phyloP scores from a whole-genome alignment of 768 basidiomycete species.

The Leccinellum luteum region DNA sequence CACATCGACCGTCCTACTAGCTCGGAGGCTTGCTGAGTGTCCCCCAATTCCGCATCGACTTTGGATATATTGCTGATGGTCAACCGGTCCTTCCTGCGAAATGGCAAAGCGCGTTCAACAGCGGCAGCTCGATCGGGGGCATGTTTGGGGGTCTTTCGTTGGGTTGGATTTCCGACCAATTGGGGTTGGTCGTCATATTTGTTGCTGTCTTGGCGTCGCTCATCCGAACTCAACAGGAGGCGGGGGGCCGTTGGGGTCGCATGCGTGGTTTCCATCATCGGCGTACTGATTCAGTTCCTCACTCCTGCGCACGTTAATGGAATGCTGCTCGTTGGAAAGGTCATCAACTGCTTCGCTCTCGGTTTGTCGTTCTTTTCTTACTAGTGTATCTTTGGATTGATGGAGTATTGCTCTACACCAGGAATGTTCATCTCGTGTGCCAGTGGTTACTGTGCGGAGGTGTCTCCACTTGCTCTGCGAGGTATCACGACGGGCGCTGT shows the following conservation, averaged over 20 bases:
- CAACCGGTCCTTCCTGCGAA: slow-evolving; percentile 21
- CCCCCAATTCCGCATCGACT: slow-evolving; percentile 26
- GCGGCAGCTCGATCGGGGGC: slow-evolving; percentile 22
- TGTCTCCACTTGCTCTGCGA: slow-evolving; percentile 28
- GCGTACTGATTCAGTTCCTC: slow-evolving; percentile 25
- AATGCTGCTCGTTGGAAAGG: slow-evolving; percentile 25
- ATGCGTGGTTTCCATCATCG: slow-evolving; percentile 19
- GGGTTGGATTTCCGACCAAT: slow-evolving; percentile 20
- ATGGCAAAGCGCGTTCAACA: slow-evolving; percentile 30
- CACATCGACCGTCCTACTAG: neutral
- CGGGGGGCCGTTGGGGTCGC: slow-evolving; percentile 24
- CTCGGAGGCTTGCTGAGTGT: slow-evolving; percentile 22
- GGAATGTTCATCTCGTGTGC: slow-evolving; percentile 26
- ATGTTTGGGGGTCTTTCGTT: slow-evolving; percentile 27
- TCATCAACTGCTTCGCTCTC: slow-evolving; percentile 26
- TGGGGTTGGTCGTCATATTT: slow-evolving; percentile 12
- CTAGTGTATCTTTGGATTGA: neutral
- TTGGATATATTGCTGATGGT: slow-evolving; percentile 12
- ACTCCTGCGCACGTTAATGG: slow-evolving; percentile 22
- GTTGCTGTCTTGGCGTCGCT: neutral
- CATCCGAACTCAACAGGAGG: slow-evolving; percentile 9
- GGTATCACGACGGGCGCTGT: slow-evolving; percentile 25
- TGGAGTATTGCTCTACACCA: slow-evolving; percentile 2
- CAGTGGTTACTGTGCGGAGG: slow-evolving; percentile 26
- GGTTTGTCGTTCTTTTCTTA: slow-evolving; percentile 4